Base-by-base conservation (phyloP, 768 basidiomycete species). In the Tephrocybe sp. region DNA sequence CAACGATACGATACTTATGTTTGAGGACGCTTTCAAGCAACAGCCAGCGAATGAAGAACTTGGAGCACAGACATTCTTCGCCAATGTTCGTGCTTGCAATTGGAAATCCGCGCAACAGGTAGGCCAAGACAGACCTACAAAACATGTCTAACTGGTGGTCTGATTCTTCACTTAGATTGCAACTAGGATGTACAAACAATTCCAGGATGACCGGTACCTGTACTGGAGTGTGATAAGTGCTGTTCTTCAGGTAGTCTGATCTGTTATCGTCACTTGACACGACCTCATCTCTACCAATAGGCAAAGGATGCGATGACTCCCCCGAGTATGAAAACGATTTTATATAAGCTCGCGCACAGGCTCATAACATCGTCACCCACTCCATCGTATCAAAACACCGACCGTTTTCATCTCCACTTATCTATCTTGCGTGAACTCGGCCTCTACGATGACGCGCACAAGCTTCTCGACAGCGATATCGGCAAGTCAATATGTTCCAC, bases 41-140 rank as follows among this genome's bases (percentile, higher is more conserved):
- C 82, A 88, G 50, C 91, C 91, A 16, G 59, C 67, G 4, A 91
- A 90, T 60, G 91, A 93, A 62, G 91, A 93, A 53, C 80, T 91
- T 8, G 91, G 85, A 18, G 77, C 78, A 19, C 90, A 93, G 63
- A 84, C 87, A 0, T 93, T 93, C 71, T 88, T 91, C 62, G 89
- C 91, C 16, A 88, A 91, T 60, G 80, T 86, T 27, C 81, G 88
- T 52, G 80, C 85, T 25, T 78, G 77, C 13, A 83, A 88, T 56
- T 93, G 91, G 91, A 93, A 91, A 65, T 78, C 83, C 38, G 89
- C 88, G 19, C 91, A 93, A 64, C 84, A 86, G 73, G 89, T 88
- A 58, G 48, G 62, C 36, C 25, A 16, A 25, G 16, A 31, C 21
- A n/a, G 42, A 27, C 4, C 16, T 30, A 8, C 30, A 23, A 10